Evolutionary conservation across 257 asterid genomes (phyloP).

Genomic region (Nicotiana attenuata): DNA sequence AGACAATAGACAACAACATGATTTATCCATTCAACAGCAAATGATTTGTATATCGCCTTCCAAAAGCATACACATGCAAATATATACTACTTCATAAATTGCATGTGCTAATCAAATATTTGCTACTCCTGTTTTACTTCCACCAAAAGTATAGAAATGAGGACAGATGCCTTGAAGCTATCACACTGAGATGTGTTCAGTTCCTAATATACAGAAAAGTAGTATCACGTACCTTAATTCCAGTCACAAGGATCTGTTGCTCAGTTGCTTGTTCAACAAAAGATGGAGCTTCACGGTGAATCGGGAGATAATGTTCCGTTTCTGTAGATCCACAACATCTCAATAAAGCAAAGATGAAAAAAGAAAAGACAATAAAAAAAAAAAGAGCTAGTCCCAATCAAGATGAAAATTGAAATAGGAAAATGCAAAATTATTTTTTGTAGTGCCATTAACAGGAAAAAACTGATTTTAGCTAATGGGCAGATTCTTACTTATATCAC

Average conservation of each 20-base stretch:
- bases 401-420: not conserved
- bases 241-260: constrained; percentile 90
- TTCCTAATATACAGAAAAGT: not conserved
- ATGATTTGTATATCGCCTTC: not conserved
- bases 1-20: not conserved
- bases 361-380: not conserved
- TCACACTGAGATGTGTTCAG: not conserved
- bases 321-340: constrained; percentile 30
- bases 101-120: not conserved
- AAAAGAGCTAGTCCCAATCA: not conserved
- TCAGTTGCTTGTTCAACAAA: constrained; percentile 97
- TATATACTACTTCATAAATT: not conserved
- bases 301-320: constrained; percentile 81
- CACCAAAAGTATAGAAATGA: not conserved
- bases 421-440: not conserved
- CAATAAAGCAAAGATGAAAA: constrained; percentile 1
- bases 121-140: not conserved
- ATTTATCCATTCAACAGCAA: not conserved
- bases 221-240: constrained; percentile 64
- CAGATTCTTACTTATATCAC: constrained; percentile 59
- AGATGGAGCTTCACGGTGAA: constrained; percentile 95
- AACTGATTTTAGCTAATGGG: not conserved
- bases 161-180: not conserved
- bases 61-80: not conserved
- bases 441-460: not conserved